A percentile compares a stretch with the other conserved stretches of the same genome.
phyloP scores from a whole-genome alignment of 140 eudicot species.

The Oenanthe javanica region DNA sequence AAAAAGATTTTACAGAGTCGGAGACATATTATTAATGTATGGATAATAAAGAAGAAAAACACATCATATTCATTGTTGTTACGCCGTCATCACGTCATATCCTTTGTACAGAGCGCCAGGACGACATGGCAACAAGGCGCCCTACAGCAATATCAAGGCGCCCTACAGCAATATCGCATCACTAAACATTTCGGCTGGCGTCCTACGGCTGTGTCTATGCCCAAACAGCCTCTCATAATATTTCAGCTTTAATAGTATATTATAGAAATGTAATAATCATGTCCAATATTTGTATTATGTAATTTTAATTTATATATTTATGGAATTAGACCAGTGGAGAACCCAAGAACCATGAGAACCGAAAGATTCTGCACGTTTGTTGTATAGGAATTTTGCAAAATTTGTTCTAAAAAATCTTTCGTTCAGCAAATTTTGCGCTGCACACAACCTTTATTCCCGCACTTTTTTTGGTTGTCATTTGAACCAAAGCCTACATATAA shows the following conservation, averaged over 20 bases:
- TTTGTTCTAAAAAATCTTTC: neutral
- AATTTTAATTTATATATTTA: no score
- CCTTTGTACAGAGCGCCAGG: neutral
- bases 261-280: neutral
- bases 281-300: no score
- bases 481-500: no score
- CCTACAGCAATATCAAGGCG: neutral
- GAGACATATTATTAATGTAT: constrained; percentile 15
- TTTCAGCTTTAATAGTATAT: neutral
- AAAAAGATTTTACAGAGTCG: constrained; percentile 13
- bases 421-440: neutral
- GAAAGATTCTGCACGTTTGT: neutral
- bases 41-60: neutral
- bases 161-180: neutral
- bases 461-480: neutral
- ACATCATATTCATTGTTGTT: neutral
- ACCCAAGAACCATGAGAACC: neutral
- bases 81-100: neutral
- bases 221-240: neutral
- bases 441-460: neutral
- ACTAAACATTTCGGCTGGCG: no score
- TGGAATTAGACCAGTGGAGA: neutral
- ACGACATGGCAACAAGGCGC: neutral
- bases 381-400: neutral
- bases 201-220: neutral